Base-by-base conservation (phyloP, 306 rosid genomes). In the Heteromeles arbutifolia region DNA sequence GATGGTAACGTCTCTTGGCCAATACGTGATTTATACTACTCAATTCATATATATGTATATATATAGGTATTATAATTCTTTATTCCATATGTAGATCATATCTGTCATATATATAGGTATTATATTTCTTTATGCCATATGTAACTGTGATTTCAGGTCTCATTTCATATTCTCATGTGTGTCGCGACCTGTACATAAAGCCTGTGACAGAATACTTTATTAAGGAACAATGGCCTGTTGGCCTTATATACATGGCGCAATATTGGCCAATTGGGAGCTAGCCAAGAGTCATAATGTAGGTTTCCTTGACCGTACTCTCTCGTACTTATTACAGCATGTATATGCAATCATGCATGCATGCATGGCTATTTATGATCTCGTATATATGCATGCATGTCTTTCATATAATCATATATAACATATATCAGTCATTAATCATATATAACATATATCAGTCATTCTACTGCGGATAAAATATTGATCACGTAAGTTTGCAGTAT, bases 211-310 rank as follows among this genome's bases (percentile, higher is more conserved):
- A 50, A 34, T 39, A 37, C 34, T 19, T 67, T 48, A 48, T 15
- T 25, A 54, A 29, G 78, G 56, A 48, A 9, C 56, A 62, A 12
- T 22, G 1, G 25, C 59, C 54, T 48, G 52, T 8, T 22, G 0
- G 29, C 59, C 54, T 48, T 65, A 52, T 21, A 21, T 64, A 57
- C 77, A 48, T 66, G 91, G 77, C 91, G 3, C 21, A 48, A 18
- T 18, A 48, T 5, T 48, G 17, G 21, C 21, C 87, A 73, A 74
- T 41, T 70, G 37, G 59, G 43, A 82, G 66, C 44, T 37, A 10
- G 61, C 84, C 85, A 48, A 48, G 75, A 70, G 91, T 79, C 87
- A 81, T 37, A 58, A 82, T 67, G 73, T 50, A 68, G 81, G 77
- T 68, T 72, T 74, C 72, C 14, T 63, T 48, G 56, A 54, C 78